Conservation (phyloP, 495 filamentous ascomycete genomes). For the Geopyxis carbonaria region DNA sequence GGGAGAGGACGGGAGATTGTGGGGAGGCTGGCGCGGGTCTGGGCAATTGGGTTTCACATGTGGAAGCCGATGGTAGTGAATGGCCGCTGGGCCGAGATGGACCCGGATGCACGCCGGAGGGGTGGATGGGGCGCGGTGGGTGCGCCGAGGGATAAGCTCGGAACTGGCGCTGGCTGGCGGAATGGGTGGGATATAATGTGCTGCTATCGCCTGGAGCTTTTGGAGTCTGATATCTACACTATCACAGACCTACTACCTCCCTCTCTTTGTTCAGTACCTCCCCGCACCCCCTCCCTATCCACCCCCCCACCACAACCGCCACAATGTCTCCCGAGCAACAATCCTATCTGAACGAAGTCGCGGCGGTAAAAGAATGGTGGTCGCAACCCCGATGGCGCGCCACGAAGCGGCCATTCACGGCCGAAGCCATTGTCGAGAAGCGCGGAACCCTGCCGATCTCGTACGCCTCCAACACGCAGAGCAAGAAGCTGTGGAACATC, state of each 20-base stretch:
- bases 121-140: background rate
- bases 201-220: background rate
- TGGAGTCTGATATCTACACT: background rate
- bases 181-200: background rate
- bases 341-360: slow-evolving; percentile 61
- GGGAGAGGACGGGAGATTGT: no score
- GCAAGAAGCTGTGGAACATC: slow-evolving; percentile 89
- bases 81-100: slow-evolving; percentile 10
- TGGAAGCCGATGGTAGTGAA: no score
- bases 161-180: background rate
- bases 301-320: slow-evolving; percentile 26
- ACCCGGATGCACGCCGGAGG: background rate
- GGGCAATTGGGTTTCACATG: no score
- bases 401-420: slow-evolving; percentile 83
- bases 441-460: slow-evolving; percentile 79
- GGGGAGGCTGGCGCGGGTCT: no score
- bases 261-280: background rate
- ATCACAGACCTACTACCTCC: background rate
- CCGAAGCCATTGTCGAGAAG: slow-evolving; percentile 93
- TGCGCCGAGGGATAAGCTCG: background rate
- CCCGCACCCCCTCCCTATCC: slow-evolving; percentile 34
- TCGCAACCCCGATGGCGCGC: slow-evolving; percentile 75
- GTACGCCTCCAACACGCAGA: slow-evolving; percentile 71
- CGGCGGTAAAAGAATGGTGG: slow-evolving; percentile 88
- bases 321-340: slow-evolving; percentile 49